Evolutionary conservation across 2,329 filamentous ascomycete species (phyloP), one percentile per base, ranked within the genome.

Genomic region (Cladosporium sp.): DNA sequence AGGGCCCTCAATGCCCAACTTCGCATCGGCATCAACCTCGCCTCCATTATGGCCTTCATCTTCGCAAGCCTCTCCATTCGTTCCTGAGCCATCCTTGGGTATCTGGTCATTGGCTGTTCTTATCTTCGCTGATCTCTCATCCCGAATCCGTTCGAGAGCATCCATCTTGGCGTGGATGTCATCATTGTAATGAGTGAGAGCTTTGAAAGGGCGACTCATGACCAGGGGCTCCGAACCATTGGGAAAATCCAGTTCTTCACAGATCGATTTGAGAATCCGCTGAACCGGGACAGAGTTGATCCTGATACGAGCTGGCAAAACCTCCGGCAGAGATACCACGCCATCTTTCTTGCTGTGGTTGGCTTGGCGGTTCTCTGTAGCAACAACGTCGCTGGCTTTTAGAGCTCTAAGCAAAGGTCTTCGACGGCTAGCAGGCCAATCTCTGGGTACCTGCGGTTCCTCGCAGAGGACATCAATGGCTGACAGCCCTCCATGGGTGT

Each of bases 391-490:
- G 16, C 12, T n/a, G 15, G 20, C 16, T n/a, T 15, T 19, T 36
- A 15, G 11, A 9, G 29, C 20, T n/a, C n/a, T n/a, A n/a, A n/a
- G n/a, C n/a, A n/a, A n/a, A n/a, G n/a, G n/a, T n/a, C n/a, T n/a
- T n/a, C n/a, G n/a, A n/a, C n/a, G n/a, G n/a, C n/a, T n/a, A n/a
- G n/a, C n/a, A n/a, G n/a, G n/a, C n/a, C n/a, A n/a, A n/a, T n/a
- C n/a, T n/a, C n/a, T n/a, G n/a, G n/a, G n/a, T n/a, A n/a, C n/a
- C n/a, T 36, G 42, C 8, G 29, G 30, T 19, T 46, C 42, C 19
- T 46, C 42, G 13, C 11, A 19, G 7, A 46, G 42, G 15, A 46
- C 30, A 36, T 46, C 42, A n/a, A 43, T 43, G n/a, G 41, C 29
- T 3, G 4, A 38, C 11, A 16, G 18, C 15, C 13, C 18, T 43